Conservation (phyloP, 306 rosid genomes). For the Quercus robur region DNA sequence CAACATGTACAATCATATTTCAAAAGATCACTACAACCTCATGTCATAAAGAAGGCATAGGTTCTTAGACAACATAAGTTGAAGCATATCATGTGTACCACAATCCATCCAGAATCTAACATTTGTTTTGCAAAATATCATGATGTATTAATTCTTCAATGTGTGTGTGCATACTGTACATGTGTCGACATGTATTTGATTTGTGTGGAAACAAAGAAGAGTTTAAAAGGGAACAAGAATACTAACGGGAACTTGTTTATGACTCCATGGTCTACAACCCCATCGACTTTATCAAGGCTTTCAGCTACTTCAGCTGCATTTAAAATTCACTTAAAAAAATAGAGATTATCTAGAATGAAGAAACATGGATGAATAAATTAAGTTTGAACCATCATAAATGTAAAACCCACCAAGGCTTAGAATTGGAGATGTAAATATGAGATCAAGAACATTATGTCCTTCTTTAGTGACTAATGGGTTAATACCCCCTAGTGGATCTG, state of each 20-base stretch:
- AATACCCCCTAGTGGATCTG: constrained; percentile 77
- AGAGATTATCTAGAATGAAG: constrained; percentile 1
- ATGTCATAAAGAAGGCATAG: no score
- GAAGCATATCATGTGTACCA: no score
- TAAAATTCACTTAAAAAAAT: constrained; percentile 1
- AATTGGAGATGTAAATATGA: constrained; percentile 89
- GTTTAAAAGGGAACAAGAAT: constrained; percentile 16
- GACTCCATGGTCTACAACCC: constrained; percentile 74
- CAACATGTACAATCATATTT: no score
- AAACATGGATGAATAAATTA: constrained; percentile 7
- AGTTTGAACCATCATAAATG: background rate
- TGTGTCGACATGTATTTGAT: background rate
- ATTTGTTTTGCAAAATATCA: no score
- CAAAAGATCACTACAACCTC: no score
- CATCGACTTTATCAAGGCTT: constrained; percentile 54
- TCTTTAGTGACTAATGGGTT: constrained; percentile 74
- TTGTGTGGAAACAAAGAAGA: constrained; percentile 12
- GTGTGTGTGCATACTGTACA: background rate
- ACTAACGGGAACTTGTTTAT: constrained; percentile 80
- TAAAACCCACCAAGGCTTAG: constrained; percentile 57
- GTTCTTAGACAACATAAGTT: no score
- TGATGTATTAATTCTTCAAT: background rate
- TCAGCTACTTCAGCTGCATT: constrained; percentile 68
- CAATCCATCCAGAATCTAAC: no score
- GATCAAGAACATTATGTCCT: constrained; percentile 80